phyloP scores from a whole-genome alignment of 225 moss, liverwort and hornwort genomes.

The Bryum argenteum region DNA sequence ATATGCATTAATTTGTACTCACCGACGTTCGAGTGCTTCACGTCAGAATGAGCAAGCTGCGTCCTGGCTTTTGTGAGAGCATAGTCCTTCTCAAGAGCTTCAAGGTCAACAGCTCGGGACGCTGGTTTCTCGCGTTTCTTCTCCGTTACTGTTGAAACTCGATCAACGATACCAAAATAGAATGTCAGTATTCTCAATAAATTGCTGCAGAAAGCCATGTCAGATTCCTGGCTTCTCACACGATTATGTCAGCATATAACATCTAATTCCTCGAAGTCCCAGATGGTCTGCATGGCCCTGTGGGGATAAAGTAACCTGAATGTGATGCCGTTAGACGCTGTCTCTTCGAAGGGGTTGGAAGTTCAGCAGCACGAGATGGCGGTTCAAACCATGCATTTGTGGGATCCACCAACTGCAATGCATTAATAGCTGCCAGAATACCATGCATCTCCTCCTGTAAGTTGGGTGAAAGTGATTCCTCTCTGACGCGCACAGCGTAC shows the following conservation, averaged over 20 bases:
- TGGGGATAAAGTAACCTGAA: conserved; percentile 39
- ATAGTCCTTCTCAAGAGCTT: conserved; percentile 90
- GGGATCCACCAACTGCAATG: conserved; percentile 82
- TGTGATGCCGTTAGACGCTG: conserved; percentile 54
- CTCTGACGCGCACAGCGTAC: conserved; percentile 72
- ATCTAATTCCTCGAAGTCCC: conserved; percentile 7
- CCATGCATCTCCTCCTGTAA: conserved; percentile 88
- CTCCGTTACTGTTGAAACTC: conserved; percentile 39
- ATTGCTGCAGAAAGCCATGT: no score
- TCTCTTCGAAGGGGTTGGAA: conserved; percentile 77
- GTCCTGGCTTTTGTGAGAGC: conserved; percentile 88
- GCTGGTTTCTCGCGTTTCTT: conserved; percentile 49
- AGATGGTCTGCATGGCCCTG: conserved; percentile 19
- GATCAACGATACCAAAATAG: conserved; percentile 16
- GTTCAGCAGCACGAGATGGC: conserved; percentile 59
- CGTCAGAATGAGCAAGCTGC: conserved; percentile 78
- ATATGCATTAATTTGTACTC: conserved; percentile 29
- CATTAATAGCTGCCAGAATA: conserved; percentile 83
- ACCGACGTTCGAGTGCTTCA: conserved; percentile 68
- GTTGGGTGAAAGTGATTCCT: conserved; percentile 63
- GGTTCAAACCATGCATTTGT: conserved; percentile 59
- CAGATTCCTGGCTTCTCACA: conserved; percentile 4
- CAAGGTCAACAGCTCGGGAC: conserved; percentile 61
- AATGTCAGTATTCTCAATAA: conserved; percentile 24
- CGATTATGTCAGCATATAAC: conserved; percentile 13